phyloP scores from a whole-genome alignment of 225 moss, liverwort and hornwort genomes.

The Neckera pumila region DNA sequence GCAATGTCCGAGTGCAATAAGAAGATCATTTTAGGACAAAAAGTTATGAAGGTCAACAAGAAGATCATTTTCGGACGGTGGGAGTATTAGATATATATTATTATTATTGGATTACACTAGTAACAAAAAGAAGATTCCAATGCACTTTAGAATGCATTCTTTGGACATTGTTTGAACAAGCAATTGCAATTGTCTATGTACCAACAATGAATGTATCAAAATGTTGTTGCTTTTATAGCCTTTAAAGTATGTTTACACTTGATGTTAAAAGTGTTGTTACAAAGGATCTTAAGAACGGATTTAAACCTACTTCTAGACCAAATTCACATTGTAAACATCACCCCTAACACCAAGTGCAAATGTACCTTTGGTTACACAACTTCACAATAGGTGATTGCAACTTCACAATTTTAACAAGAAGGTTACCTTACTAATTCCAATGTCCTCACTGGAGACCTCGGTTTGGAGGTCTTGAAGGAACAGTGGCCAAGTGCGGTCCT shows the following conservation, averaged over 20 bases:
- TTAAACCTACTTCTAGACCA: no score
- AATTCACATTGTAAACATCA: no score
- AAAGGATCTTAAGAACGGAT: no score
- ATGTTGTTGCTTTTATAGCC: accelerated
- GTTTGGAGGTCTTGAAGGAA: neutral
- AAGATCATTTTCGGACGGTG: no score
- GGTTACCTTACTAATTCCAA: neutral
- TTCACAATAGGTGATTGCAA: neutral
- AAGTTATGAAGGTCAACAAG: no score
- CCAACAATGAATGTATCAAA: neutral
- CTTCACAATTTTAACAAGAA: neutral
- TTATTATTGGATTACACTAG: neutral
- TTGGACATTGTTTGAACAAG: neutral
- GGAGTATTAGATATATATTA: accelerated
- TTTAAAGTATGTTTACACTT: no score
- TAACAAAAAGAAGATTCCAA: no score
- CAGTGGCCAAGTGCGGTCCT: neutral
- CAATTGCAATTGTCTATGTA: neutral
- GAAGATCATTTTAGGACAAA: no score
- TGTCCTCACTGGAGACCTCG: neutral
- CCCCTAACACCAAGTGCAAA: no score
- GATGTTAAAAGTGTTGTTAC: no score
- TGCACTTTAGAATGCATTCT: neutral
- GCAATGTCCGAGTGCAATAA: no score
- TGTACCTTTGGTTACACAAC: no score